A percentile compares a stretch with the other conserved stretches of the same genome.
Conservation (phyloP, 495 filamentous ascomycete genomes). For the Elasticomyces elasticus region DNA sequence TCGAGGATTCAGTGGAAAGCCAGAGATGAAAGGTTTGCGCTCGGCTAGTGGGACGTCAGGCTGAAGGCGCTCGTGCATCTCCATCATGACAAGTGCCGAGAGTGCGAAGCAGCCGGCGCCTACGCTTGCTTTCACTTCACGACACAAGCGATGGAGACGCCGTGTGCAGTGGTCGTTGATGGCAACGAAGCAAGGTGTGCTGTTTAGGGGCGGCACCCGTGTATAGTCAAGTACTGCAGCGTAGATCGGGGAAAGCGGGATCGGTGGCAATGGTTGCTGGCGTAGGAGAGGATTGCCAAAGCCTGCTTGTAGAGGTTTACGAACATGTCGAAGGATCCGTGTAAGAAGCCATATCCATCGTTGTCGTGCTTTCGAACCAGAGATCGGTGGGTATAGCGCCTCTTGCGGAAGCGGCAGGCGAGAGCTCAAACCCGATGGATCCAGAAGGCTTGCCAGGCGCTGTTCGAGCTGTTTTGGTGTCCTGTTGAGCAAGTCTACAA, state of each 20-base stretch:
- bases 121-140: conserved; percentile 25
- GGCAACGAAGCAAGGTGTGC: conserved; percentile 10
- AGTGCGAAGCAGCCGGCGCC: conserved; percentile 33
- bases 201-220: conserved; percentile 25
- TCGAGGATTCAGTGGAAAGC: conserved; percentile 33
- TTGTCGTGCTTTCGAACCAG: conserved; percentile 22
- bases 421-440: conserved; percentile 4
- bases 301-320: conserved; percentile 26
- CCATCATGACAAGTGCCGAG: conserved; percentile 32
- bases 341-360: conserved; percentile 35
- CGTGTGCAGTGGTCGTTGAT: conserved; percentile 17
- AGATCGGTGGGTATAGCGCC: conserved; percentile 30
- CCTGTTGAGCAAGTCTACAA: conserved; percentile 28
- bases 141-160: conserved; percentile 24
- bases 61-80: conserved; percentile 25
- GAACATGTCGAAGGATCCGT: conserved; percentile 29
- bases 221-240: conserved; percentile 28
- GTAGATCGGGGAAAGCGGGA: conserved; percentile 24
- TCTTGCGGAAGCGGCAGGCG: conserved; percentile 32
- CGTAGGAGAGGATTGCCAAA: conserved; percentile 30
- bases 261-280: conserved; percentile 1
- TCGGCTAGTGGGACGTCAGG: conserved; percentile 21
- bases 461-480: conserved; percentile 9
- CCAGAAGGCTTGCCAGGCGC: not conserved
- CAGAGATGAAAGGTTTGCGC: conserved; percentile 27